Conservation (phyloP, 257 asterid species). For the Przewalskia tangutica region DNA sequence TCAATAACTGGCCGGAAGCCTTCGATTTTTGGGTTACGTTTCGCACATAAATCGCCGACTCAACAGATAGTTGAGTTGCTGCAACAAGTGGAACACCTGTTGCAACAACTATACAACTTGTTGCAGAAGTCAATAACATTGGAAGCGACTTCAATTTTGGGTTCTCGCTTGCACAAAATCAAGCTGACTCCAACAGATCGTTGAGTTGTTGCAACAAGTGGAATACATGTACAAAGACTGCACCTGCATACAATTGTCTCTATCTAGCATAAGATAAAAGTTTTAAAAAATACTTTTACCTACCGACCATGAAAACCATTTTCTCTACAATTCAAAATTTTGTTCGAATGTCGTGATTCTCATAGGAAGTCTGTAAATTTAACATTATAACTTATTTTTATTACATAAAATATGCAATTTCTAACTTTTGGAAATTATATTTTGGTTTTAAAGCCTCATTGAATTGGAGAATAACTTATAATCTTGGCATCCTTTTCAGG, state of each 20-base stretch:
- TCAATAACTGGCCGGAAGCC: no score
- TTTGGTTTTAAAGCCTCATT: background rate
- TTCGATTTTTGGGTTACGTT: no score
- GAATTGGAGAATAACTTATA: background rate
- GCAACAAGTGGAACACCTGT: no score
- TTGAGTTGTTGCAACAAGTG: no score
- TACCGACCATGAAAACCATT: background rate
- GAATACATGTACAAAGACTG: background rate
- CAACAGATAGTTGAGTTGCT: no score
- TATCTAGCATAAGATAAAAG: background rate
- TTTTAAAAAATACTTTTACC: background rate
- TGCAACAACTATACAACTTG: no score
- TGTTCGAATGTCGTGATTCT: background rate
- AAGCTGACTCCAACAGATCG: no score
- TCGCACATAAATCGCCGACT: no score
- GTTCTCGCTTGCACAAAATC: no score
- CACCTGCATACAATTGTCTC: background rate
- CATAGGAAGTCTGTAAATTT: background rate
- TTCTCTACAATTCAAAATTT: background rate
- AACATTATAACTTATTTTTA: background rate
- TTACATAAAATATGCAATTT: background rate
- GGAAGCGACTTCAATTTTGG: no score
- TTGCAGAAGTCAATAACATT: no score
- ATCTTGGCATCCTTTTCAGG: background rate
- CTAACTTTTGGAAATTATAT: background rate